Evolutionary conservation across 2,329 filamentous ascomycete genomes (phyloP), one percentile per base, ranked within the genome.

Genomic region (Trichoderma lentiforme): DNA sequence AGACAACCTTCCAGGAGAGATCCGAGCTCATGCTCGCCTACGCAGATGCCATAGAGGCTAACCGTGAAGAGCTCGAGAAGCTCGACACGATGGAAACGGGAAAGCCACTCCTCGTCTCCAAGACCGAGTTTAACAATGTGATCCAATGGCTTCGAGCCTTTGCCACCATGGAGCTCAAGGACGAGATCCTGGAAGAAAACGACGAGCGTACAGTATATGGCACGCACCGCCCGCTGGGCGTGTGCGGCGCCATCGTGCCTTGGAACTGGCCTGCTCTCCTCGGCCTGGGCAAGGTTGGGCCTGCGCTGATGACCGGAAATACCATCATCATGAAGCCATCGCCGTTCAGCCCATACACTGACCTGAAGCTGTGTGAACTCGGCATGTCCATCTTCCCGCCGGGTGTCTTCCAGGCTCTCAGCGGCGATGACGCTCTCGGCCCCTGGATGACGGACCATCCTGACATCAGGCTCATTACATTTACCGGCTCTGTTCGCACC

Each of bases 401-500:
- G 0, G 90, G 90, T 51, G 88, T 92, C 24, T 78, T 91, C 8
- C 89, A 91, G 76, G 86, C 83, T 1, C 79, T 92, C 2, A 87
- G 86, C 69, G 89, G 89, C 15, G 87, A 88, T 64, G 89, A 91
- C 74, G 81, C 84, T 71, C 85, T 91, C 12, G 89, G 89, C 7
- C 87, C 86, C 1, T 84, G 83, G 83, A 80, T 91, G 72, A 89
- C 88, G 0, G 77, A 77, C 15, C 89, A 91, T 76, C 87, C 88
- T 0, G 87, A 82, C 53, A 84, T 91, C 70, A 83, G 85, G 72
- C 91, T 89, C 83, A 86, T 91, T 79, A 84, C 83, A 1, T 96
- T 96, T 76, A 95, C 93, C 0, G 93, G 93, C 32, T 92, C 89
- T 9, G 92, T 90, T 2, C 85, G 84, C 2, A 93, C 92, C 0